Conservation (phyloP, 129 eudicot species). For the Artemisia argyi region DNA sequence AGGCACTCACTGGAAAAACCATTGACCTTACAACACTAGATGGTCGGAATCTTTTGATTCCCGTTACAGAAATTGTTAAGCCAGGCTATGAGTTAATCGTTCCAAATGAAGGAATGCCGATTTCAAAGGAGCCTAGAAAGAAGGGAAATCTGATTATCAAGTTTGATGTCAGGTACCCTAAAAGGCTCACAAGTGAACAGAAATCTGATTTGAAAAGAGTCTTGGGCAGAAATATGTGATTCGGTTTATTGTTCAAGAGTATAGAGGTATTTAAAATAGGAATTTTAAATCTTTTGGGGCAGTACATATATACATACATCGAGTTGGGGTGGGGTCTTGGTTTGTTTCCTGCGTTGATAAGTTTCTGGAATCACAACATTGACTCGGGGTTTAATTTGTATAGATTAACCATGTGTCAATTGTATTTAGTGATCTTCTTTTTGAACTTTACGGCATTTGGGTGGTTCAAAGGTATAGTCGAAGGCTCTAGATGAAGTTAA, state of each 20-base stretch:
- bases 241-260: neutral
- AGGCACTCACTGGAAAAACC: slow-evolving; percentile 60
- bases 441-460: too few relatives aligned
- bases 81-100: slow-evolving; percentile 54
- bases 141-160: slow-evolving; percentile 50
- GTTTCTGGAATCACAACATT: neutral
- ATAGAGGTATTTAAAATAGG: neutral
- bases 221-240: slow-evolving; percentile 2
- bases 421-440: too few relatives aligned
- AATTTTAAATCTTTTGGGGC: neutral
- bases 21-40: slow-evolving; percentile 55
- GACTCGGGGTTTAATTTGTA: neutral
- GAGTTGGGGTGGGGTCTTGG: too few relatives aligned
- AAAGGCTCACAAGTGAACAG: slow-evolving; percentile 43
- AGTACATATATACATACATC: neutral
- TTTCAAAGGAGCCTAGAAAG: slow-evolving; percentile 52
- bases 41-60: slow-evolving; percentile 44
- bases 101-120: slow-evolving; percentile 67
- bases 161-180: slow-evolving; percentile 55
- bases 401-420: neutral
- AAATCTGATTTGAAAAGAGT: slow-evolving; percentile 49
- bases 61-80: slow-evolving; percentile 56
- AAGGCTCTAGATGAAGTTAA: too few relatives aligned
- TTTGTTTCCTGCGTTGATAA: neutral
- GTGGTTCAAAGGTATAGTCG: too few relatives aligned